Percentiles rank a stretch among this genome's conserved stretches.
Evolutionary conservation across 352 stramenopile genomes (phyloP).

Genomic region (Pythium coloratum): DNA sequence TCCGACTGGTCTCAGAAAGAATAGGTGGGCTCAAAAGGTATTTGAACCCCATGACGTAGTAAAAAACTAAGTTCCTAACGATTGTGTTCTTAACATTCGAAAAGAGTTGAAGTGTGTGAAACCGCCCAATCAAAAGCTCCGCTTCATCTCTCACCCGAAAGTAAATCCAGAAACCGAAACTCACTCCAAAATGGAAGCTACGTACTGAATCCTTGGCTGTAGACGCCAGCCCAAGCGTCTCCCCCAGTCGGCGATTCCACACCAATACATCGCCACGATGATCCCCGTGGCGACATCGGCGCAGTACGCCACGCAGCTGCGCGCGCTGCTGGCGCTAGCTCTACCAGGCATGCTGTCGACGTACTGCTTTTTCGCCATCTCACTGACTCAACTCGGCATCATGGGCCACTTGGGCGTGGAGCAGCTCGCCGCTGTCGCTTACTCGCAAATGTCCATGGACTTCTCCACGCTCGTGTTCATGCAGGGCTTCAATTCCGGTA

Average conservation of each 20-base stretch:
- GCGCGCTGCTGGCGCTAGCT: constrained; percentile 45
- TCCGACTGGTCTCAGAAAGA: background rate
- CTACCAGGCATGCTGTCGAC: constrained; percentile 49
- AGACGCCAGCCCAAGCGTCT: background rate
- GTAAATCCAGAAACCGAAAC: background rate
- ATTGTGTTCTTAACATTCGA: background rate
- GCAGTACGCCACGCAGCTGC: constrained; percentile 25
- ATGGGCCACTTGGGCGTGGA: constrained; percentile 81
- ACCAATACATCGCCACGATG: background rate
- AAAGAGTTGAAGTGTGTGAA: background rate
- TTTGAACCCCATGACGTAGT: background rate
- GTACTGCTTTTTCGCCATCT: constrained; percentile 44
- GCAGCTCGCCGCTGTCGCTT: constrained; percentile 75
- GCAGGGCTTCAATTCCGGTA: constrained; percentile 77
- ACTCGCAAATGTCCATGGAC: constrained; percentile 79
- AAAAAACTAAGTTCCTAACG: background rate
- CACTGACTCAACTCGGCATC: constrained; percentile 74
- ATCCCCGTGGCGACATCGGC: constrained; percentile 5
- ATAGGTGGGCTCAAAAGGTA: no score
- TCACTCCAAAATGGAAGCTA: background rate
- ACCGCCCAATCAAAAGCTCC: background rate
- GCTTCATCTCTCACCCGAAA: background rate
- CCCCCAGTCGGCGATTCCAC: background rate
- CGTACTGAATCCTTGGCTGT: background rate
- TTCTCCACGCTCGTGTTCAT: constrained; percentile 78